Evolutionary conservation across 2,329 filamentous ascomycete genomes (phyloP).

Genomic region (Eurotiales sp.): DNA sequence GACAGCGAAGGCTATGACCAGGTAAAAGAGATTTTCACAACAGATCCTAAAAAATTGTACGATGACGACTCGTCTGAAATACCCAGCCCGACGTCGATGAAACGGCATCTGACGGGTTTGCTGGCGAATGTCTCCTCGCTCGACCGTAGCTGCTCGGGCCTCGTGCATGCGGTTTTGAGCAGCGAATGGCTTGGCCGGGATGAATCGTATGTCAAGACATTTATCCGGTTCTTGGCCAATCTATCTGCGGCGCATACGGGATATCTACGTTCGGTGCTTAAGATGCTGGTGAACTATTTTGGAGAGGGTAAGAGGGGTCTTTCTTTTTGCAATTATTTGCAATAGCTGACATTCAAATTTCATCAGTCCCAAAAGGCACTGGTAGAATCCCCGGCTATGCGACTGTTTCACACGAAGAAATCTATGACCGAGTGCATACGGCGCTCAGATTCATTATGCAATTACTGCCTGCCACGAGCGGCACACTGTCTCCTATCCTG

Average conservation of each 20-base stretch:
- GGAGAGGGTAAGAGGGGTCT: conserved; percentile 49
- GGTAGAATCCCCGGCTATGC: conserved; percentile 53
- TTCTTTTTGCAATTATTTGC: no score
- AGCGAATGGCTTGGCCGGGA: conserved; percentile 62
- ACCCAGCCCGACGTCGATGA: conserved; percentile 50
- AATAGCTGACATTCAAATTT: no score
- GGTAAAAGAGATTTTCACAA: conserved; percentile 51
- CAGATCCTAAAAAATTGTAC: conserved; percentile 42
- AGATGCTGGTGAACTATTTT: conserved; percentile 79
- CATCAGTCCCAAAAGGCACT: conserved; percentile 50
- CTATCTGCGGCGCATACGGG: conserved; percentile 79
- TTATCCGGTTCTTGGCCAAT: conserved; percentile 54
- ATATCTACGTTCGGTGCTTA: conserved; percentile 69
- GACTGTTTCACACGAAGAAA: conserved; percentile 58
- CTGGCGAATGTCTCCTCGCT: conserved; percentile 54
- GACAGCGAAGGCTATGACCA: conserved; percentile 57
- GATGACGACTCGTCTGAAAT: conserved; percentile 40
- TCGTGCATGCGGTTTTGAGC: conserved; percentile 56
- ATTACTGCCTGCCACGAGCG: conserved; percentile 74
- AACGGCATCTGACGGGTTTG: conserved; percentile 58
- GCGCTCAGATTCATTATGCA: conserved; percentile 71
- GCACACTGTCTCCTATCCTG: conserved; percentile 65
- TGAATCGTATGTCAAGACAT: conserved; percentile 55
- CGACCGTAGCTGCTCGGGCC: conserved; percentile 53
- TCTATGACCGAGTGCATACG: conserved; percentile 71